phyloP scores from a whole-genome alignment of 2,329 filamentous ascomycete genomes.

The Cordyceps tenuipes region DNA sequence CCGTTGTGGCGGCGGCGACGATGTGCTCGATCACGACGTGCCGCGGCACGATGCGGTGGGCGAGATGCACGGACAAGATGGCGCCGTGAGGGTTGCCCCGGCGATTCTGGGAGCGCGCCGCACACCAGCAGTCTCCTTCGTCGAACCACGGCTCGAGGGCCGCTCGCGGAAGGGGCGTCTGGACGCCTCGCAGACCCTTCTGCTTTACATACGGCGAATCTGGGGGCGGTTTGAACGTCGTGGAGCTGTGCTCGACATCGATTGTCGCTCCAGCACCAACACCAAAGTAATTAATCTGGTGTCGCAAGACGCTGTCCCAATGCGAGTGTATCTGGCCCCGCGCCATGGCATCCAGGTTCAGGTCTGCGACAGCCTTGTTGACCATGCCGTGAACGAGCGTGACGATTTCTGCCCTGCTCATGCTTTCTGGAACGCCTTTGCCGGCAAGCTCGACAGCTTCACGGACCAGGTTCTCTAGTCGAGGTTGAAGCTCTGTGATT shows the following conservation, averaged over 20 bases:
- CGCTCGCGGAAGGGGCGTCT: slow-evolving; percentile 28
- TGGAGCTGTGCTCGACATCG: slow-evolving; percentile 52
- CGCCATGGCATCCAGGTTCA: slow-evolving; percentile 39
- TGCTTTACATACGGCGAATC: slow-evolving; percentile 11
- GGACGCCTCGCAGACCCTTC: slow-evolving; percentile 18
- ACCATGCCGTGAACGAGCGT: slow-evolving; percentile 34
- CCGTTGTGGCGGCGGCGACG: slow-evolving; percentile 49
- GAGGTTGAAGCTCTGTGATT: slow-evolving; percentile 29
- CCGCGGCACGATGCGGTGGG: slow-evolving; percentile 52
- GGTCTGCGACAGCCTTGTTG: slow-evolving; percentile 34
- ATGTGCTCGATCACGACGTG: slow-evolving; percentile 69
- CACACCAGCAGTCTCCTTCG: slow-evolving; percentile 83
- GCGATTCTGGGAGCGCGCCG: slow-evolving; percentile 35
- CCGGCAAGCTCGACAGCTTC: slow-evolving; percentile 22
- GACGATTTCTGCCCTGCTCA: slow-evolving; percentile 34
- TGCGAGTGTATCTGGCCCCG: slow-evolving; percentile 37
- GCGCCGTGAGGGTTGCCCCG: slow-evolving; percentile 44
- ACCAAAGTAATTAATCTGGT: slow-evolving; percentile 67
- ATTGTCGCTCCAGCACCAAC: slow-evolving; percentile 56
- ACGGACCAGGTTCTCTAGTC: slow-evolving; percentile 26
- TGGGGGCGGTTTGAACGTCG: slow-evolving; percentile 35
- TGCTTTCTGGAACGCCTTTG: slow-evolving; percentile 19
- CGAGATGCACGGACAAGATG: slow-evolving; percentile 56
- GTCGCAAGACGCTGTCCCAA: slow-evolving; percentile 35
- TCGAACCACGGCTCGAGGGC: slow-evolving; percentile 67